Evolutionary conservation across 1,284 basidiomycete genomes (phyloP).

Genomic region (Sphagnurus paluster): DNA sequence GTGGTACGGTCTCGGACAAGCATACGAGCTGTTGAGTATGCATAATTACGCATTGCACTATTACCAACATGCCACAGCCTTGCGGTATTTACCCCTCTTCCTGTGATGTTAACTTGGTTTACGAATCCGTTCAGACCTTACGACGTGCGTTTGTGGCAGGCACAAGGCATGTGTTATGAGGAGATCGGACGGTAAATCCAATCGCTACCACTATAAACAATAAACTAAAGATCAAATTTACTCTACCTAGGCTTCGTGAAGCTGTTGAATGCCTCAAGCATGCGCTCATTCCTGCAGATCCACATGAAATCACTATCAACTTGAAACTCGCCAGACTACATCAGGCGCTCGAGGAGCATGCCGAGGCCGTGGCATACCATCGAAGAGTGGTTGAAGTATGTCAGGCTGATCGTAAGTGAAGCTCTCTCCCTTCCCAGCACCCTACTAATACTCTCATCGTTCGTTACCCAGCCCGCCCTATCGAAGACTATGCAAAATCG

Average conservation of each 20-base stretch:
- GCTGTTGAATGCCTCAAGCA: constrained; percentile 89
- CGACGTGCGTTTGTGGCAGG: constrained; percentile 95
- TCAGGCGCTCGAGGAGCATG: constrained; percentile 61
- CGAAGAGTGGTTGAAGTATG: constrained; percentile 76
- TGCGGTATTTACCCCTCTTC: constrained; percentile 66
- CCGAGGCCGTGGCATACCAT: constrained; percentile 73
- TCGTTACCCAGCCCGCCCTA: constrained; percentile 51
- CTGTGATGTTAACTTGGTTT: constrained; percentile 7
- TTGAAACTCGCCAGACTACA: constrained; percentile 81
- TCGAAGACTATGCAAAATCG: constrained; percentile 79
- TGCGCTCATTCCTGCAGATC: constrained; percentile 83
- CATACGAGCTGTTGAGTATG: constrained; percentile 96
- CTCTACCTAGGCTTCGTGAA: constrained; percentile 63
- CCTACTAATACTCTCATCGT: constrained; percentile 16
- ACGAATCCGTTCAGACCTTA: constrained; percentile 68
- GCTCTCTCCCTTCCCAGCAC: constrained; percentile 17
- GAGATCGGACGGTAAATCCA: constrained; percentile 71
- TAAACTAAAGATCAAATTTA: background rate
- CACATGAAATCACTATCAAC: constrained; percentile 74
- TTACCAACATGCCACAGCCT: constrained; percentile 92
- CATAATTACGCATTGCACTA: constrained; percentile 96
- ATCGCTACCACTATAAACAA: constrained; percentile 8
- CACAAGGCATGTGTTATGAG: constrained; percentile 92
- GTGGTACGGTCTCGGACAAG: constrained; percentile 98
- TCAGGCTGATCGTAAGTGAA: constrained; percentile 52